Evolutionary conservation across 148 eudicot genomes (phyloP), one percentile per base, ranked within the genome.

Genomic region (Dianthus caryophyllus): DNA sequence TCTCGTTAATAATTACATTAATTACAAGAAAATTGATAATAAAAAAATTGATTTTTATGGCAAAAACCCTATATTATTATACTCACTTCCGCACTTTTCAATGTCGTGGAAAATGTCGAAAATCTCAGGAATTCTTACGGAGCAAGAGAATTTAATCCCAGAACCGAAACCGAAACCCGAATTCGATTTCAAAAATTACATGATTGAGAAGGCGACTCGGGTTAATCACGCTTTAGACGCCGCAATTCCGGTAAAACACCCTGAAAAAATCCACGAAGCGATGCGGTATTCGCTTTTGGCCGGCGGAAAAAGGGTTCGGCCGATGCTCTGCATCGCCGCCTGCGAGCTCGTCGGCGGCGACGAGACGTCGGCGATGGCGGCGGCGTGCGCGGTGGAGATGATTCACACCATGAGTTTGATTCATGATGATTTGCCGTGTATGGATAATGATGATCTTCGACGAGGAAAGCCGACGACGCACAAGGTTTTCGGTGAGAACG

Each of bases 341-440:
- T 83, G 94, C 30, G 94, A 88, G 71, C 76, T 85, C 1, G 89
- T 88, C 17, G 94, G 94, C 9, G 94, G 94, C 6, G 58, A 56
- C 21, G 70, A 70, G 18, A 21, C 79, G 1, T 47, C 80, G 17
- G 86, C 87, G 7, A 88, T 88, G 86, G 76, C 87, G 11, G 75
- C 86, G 13, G 89, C 94, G 17, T 88, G 94, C 46, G 89, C 89
- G 7, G 83, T 83, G 14, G 94, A 88, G 68, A 85, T 88, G 94
- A 88, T 88, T 16, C 94, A 88, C 61, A 85, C 89, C 22, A 88
- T 88, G 94, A 85, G 89, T 0, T 61, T 88, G 0, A 83, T 88
- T 41, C 89, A 85, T 38, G 94, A 88, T 27, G 89, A 88, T 58
- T 80, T 88, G 7, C 94, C 94, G 0, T 88, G 89, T 24, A 83